phyloP scores from a whole-genome alignment of 2,329 filamentous ascomycete species.

The Xylariaceae sp. region DNA sequence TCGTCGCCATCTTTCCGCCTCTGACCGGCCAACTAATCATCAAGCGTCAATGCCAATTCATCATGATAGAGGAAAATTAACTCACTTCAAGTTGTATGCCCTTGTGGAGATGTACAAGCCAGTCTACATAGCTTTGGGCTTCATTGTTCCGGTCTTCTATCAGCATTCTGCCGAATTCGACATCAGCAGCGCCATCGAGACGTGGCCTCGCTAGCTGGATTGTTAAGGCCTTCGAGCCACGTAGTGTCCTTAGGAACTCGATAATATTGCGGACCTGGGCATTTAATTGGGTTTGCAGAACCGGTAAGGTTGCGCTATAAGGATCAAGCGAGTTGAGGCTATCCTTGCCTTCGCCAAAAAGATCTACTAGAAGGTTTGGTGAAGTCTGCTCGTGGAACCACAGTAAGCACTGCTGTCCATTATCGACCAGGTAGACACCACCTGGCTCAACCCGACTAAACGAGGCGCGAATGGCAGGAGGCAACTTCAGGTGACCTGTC shows the following conservation, averaged over 20 bases:
- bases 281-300: conserved; percentile 87
- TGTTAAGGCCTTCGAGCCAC: conserved; percentile 82
- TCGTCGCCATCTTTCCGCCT: conserved; percentile 63
- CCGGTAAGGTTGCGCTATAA: conserved; percentile 72
- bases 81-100: conserved; percentile 84
- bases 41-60: conserved; percentile 8
- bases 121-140: conserved; percentile 96
- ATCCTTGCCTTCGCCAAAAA: conserved; percentile 75
- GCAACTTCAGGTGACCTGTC: conserved; percentile 82
- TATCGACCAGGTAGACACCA: conserved; percentile 91
- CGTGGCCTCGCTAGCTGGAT: conserved; percentile 90
- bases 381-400: conserved; percentile 94
- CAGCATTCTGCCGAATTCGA: conserved; percentile 86
- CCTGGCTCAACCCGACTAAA: conserved; percentile 88
- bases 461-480: conserved; percentile 72
- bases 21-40: conserved; percentile 59
- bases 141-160: conserved; percentile 97
- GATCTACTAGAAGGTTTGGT: conserved; percentile 82
- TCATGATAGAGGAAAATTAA: conserved; percentile 14
- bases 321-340: conserved; percentile 74
- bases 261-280: conserved; percentile 92
- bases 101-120: conserved; percentile 92
- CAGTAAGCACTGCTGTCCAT: conserved; percentile 84
- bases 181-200: conserved; percentile 90
- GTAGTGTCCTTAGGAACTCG: conserved; percentile 74